Evolutionary conservation across 768 basidiomycete genomes (phyloP).

Genomic region (Dioszegia aurantiaca): DNA sequence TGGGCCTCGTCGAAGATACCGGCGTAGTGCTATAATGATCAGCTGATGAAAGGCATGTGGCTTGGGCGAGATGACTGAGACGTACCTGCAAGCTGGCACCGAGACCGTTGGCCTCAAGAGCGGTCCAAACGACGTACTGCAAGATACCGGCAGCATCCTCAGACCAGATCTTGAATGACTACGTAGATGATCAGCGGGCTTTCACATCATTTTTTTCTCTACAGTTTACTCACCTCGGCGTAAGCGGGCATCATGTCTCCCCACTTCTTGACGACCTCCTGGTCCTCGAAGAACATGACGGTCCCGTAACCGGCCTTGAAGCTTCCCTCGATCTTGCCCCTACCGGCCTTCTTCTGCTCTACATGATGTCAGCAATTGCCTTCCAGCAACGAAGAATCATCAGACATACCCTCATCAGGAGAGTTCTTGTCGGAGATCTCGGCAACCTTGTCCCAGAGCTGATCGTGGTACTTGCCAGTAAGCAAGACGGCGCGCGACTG

Average conservation of each 20-base stretch:
- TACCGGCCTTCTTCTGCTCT: conserved; percentile 11
- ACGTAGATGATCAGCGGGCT: too few relatives aligned
- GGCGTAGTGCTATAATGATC: conserved; percentile 27
- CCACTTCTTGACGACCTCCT: conserved; percentile 43
- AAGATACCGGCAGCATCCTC: conserved; percentile 50
- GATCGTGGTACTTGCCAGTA: conserved; percentile 42
- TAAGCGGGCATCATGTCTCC: conserved; percentile 37
- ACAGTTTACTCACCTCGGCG: conserved; percentile 28
- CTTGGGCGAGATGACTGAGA: not conserved
- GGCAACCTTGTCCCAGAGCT: conserved; percentile 44
- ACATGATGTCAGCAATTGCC: not conserved
- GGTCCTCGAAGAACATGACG: conserved; percentile 53
- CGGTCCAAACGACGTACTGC: conserved; percentile 52
- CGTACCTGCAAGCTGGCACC: conserved; percentile 48
- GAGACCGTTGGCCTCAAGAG: conserved; percentile 49
- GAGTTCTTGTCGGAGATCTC: conserved; percentile 10
- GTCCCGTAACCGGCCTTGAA: conserved; percentile 50
- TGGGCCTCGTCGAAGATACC: conserved; percentile 18
- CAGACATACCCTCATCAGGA: conserved; percentile 22
- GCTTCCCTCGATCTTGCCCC: conserved; percentile 14
- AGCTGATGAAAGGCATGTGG: not conserved
- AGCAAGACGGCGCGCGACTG: conserved; percentile 49
- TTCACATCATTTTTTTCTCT: too few relatives aligned
- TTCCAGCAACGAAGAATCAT: not conserved
- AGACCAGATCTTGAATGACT: conserved; percentile 43